These are phyloP conservation scores for Pelargonium fulgidum DNA, from an alignment of 441 rosid species.

Conservation along the genomic window DNA sequence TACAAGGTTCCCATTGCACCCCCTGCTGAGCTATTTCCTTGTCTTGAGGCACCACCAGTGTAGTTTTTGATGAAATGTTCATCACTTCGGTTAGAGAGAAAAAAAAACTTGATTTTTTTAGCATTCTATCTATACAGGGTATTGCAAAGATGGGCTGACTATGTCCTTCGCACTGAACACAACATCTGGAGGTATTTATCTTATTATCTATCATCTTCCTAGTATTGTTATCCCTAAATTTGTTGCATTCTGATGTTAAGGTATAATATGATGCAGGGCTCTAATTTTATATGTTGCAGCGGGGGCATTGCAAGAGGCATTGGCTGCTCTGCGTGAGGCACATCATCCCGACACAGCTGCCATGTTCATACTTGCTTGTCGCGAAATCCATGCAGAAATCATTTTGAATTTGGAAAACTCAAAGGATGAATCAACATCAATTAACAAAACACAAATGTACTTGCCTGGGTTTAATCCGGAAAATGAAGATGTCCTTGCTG, in stretches of 20 bases:
- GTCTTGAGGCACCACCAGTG: too few relatives aligned
- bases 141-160: constrained; percentile 87
- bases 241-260: not conserved
- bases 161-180: constrained; percentile 67
- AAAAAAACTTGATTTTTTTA: not conserved
- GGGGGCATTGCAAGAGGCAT: constrained; percentile 82
- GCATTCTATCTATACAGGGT: constrained; percentile 48
- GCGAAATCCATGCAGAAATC: constrained; percentile 57
- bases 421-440: constrained; percentile 37
- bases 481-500: constrained; percentile 74
- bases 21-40: too few relatives aligned
- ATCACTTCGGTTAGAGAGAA: not conserved
- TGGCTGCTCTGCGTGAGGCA: constrained; percentile 70
- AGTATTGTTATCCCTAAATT: not conserved
- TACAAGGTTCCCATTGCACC: too few relatives aligned
- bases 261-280: constrained; percentile 48
- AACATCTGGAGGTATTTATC: constrained; percentile 75
- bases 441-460: constrained; percentile 23
- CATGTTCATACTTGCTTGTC: constrained; percentile 86
- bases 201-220: not conserved
- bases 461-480: constrained; percentile 65
- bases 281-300: constrained; percentile 82
- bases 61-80: not conserved
- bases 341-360: constrained; percentile 91
- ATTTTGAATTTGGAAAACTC: constrained; percentile 30